A percentile compares a stretch with the other conserved stretches of the same genome.
phyloP scores from a whole-genome alignment of 1,139 yeast genomes.

The Eremothecium coryli region DNA sequence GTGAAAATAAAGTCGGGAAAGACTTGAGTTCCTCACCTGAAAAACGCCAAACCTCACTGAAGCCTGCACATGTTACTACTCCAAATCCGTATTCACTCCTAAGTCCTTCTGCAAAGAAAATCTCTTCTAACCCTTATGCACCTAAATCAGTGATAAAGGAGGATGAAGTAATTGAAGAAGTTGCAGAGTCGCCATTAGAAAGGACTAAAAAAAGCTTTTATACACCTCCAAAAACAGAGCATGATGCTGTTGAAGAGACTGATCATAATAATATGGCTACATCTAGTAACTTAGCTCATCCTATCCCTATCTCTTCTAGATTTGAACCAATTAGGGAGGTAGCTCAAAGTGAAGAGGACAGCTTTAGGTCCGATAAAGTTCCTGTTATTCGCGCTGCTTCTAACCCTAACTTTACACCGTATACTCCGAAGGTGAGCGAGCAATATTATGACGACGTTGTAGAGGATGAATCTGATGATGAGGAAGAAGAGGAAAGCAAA shows the following conservation, averaged over 20 bases:
- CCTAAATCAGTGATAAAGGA: not conserved
- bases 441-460: constrained; percentile 38
- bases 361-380: constrained; percentile 7
- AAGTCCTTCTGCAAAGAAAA: not conserved
- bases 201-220: too few species aligned
- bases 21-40: too few species aligned
- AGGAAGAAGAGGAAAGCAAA: constrained; percentile 18
- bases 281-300: constrained; percentile 4
- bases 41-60: too few species aligned
- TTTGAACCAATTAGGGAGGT: constrained; percentile 3
- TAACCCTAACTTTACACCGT: constrained; percentile 13
- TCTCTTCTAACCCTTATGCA: not conserved
- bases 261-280: not conserved
- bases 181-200: too few species aligned
- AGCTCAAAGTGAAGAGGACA: constrained; percentile 4
- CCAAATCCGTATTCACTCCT: not conserved
- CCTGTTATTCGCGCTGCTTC: constrained; percentile 15
- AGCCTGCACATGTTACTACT: not conserved
- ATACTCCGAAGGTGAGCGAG: constrained; percentile 21
- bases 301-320: constrained; percentile 1
- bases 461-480: constrained; percentile 36
- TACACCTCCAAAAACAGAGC: too few species aligned
- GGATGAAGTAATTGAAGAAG: too few species aligned
- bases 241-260: too few species aligned
- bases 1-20: too few species aligned